Percentiles rank a stretch among this genome's conserved stretches.
Evolutionary conservation across 2,329 filamentous ascomycete species (phyloP).

Genomic region (Aspergillus pseudoviridinutans): DNA sequence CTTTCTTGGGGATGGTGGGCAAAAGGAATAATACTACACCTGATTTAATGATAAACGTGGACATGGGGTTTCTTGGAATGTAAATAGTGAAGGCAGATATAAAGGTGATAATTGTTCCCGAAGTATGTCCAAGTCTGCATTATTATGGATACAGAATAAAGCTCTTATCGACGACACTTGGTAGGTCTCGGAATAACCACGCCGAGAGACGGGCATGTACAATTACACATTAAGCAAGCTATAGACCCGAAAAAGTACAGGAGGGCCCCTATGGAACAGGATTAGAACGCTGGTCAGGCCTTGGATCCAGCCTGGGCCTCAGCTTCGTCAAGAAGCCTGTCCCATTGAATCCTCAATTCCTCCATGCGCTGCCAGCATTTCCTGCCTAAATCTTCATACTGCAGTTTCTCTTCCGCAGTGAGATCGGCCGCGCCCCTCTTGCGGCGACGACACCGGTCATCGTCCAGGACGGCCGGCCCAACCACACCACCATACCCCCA

Average conservation of each 20-base stretch:
- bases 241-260: neutral
- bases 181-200: neutral
- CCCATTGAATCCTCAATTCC: slow-evolving; percentile 38
- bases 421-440: slow-evolving; percentile 56
- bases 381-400: slow-evolving; percentile 40
- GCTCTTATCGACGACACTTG: neutral
- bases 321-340: slow-evolving; percentile 33
- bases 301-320: slow-evolving; percentile 16
- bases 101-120: neutral
- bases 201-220: neutral
- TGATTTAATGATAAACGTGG: slow-evolving; percentile 35
- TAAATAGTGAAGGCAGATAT: slow-evolving; percentile 22
- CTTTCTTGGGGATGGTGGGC: slow-evolving; percentile 17
- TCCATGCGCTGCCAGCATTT: slow-evolving; percentile 43
- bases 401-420: slow-evolving; percentile 43
- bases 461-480: slow-evolving; percentile 48
- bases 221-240: neutral
- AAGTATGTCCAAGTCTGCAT: neutral
- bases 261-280: neutral
- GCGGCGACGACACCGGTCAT: slow-evolving; percentile 53
- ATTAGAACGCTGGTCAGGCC: neutral
- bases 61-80: slow-evolving; percentile 27
- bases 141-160: neutral
- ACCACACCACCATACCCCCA: slow-evolving; percentile 67
- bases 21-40: slow-evolving; percentile 25